Base-by-base conservation (phyloP, 495 filamentous ascomycete species). In the Daldinia caldariorum region DNA sequence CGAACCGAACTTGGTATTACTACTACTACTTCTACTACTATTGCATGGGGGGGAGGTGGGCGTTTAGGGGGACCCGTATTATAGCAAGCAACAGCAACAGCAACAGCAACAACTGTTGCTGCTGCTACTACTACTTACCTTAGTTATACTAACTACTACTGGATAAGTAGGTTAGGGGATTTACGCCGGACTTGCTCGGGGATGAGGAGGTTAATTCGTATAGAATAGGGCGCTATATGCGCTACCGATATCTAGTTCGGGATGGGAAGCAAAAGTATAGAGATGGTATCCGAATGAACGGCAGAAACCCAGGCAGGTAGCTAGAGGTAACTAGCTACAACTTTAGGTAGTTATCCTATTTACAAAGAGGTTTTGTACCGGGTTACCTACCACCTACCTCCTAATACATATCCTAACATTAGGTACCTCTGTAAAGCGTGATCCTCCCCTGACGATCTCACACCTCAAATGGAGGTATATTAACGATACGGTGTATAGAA, bases 261-360 rank as follows among this genome's bases (percentile, higher is more conserved):
- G 34, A 34, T 63, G 22, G 26, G 32, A 22, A 41, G 22, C n/a
- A 4, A 38, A 26, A 38, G n/a, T 13, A 59, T 50, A 66, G 34
- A 63, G 35, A 50, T 6, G 54, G 20, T 43, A 51, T 67, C 14
- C 3, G 41, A 58, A 54, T 55, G 56, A 54, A 60, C 54, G 37
- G 50, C 64, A 61, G 10, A 55, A 37, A 18, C 37, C 22, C 53
- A 45, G 43, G 45, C 37, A 66, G 38, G 13, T 49, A 61, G 20
- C 29, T 41, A 39, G 34, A 26, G 26, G 26, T 26, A 26, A 1
- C 26, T 26, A 26, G 1, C 26, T 26, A n/a, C n/a, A n/a, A n/a
- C n/a, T n/a, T 14, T 18, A 29, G 26, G 22, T 14, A 38, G 7
- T n/a, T 57, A 49, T 41, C 38, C 12, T 14, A 29, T n/a, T 31